These are phyloP conservation scores for Colletotrichum liriopes DNA, from an alignment of 2,329 filamentous ascomycete genomes.

Conservation along the genomic window DNA sequence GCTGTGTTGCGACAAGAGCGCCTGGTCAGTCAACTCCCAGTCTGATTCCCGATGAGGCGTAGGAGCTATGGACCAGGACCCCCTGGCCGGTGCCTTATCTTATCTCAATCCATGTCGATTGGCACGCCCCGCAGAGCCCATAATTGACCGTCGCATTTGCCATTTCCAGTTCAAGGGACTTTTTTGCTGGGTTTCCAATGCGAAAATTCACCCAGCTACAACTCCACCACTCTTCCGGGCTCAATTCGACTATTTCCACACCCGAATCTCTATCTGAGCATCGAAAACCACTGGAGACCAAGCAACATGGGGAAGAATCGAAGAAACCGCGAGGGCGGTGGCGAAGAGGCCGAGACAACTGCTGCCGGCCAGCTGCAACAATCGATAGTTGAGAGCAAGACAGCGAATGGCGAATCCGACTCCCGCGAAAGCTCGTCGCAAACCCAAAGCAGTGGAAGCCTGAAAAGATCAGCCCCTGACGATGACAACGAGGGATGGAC, in stretches of 20 bases:
- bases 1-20: background rate
- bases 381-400: conserved; percentile 3
- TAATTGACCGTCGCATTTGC: conserved; percentile 7
- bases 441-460: conserved; percentile 55
- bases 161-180: conserved; percentile 2
- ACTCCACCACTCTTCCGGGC: conserved; percentile 8
- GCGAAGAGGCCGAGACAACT: conserved; percentile 27
- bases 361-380: conserved; percentile 2
- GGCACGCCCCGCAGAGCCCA: conserved; percentile 8
- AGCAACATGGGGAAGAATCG: conserved; percentile 29
- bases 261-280: background rate
- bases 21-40: background rate
- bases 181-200: background rate
- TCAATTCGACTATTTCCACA: background rate
- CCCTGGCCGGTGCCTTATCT: background rate
- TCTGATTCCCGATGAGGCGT: background rate
- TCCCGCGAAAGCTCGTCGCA: conserved; percentile 38
- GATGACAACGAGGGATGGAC: conserved; percentile 66
- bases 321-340: conserved; percentile 28
- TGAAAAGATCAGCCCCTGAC: conserved; percentile 65
- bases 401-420: background rate
- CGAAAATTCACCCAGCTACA: conserved; percentile 19
- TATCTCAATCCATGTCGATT: conserved; percentile 6
- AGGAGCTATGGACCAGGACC: background rate
- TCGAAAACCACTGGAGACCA: background rate